Evolutionary conservation across 139 green algal genomes (phyloP), one percentile per base, ranked within the genome.

Genomic region (Micractinium conductrix): DNA sequence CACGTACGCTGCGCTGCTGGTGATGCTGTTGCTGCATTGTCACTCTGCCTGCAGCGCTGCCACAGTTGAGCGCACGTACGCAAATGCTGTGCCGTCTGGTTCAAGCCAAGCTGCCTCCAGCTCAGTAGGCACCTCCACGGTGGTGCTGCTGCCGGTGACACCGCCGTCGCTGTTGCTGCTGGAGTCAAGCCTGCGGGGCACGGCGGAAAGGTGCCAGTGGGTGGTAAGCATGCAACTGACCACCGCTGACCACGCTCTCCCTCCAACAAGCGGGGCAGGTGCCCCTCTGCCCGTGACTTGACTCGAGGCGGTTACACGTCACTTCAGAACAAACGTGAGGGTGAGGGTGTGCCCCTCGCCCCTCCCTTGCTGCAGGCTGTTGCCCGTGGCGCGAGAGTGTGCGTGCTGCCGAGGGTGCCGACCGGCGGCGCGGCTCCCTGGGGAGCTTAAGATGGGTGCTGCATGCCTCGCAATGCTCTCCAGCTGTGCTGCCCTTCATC

Each of bases 81-180:
- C 24, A 33, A 65, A 79, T 28, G 62, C 71, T 45, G n/a, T 45
- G 44, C 73, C 73, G 43, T 79, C 45, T 30, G n/a, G 30, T 17
- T 79, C 73, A 30, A 67, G n/a, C 73, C 73, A 79, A 0, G 73
- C 73, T 4, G 73, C 73, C n/a, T 44, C 45, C 45, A 79, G n/a
- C 2, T 45, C 40, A 6, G 73, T 65, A n/a, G 73, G 73, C 4
- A 44, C 33, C 73, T 79, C 73, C 30, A 79, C 9, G 45, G n/a
- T 65, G n/a, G 8, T 16, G 45, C 45, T n/a, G 26, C 45, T 33
- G 1, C 30, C 30, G n/a, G 67, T n/a, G n/a, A n/a, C n/a, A n/a
- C n/a, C n/a, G n/a, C n/a, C n/a, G n/a, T n/a, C n/a, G n/a, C n/a
- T n/a, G n/a, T n/a, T n/a, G n/a, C n/a, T n/a, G n/a, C n/a, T n/a